Base-by-base conservation (phyloP, 768 basidiomycete genomes). In the Infundibulicybe gibba region DNA sequence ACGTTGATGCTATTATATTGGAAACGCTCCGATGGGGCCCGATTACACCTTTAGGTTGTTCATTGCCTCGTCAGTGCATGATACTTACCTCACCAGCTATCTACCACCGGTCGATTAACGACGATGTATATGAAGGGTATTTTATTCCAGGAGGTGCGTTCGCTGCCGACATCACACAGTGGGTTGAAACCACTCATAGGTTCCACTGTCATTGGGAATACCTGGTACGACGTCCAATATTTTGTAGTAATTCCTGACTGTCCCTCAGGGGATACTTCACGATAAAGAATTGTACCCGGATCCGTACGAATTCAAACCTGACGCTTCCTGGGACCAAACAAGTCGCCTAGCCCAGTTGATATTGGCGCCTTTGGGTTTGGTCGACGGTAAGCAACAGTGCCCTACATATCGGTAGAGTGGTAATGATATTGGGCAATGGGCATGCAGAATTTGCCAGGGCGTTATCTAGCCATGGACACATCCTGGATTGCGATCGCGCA, bases 181-280 rank as follows among this genome's bases (percentile, higher is more conserved):
- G 66, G 66, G 9, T 63, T 63, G 41, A 54, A 63, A 34, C 72
- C 74, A 19, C 68, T 73, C 3, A 64, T 69, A 54, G 76, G 72
- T 50, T 62, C 65, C 21, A 60, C 68, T 43, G 55, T 74, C 41
- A 57, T 75, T 16, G 61, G 61, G 1, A 75, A 75, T 49, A 62
- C 63, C 15, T 69, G 66, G 73, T 71, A 45, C 20, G 55, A 39
- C 5, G 20, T 44, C 4, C 13, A 15, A 20, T 21, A 40, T 35
- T 15, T 9, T 21, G n/a, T 12, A 19, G 31, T 17, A 12, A 34
- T 14, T 21, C 21, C 30, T 35, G 44, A 41, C n/a, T 48, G 5
- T 43, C 48, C 31, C 58, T 14, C 55, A 74, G 69, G 71, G 68
- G 59, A 61, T 79, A 48, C 54, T 61, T 8, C 67, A 68, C 31